phyloP scores from a whole-genome alignment of 495 filamentous ascomycete species.

The Penicilliopsis zonata region DNA sequence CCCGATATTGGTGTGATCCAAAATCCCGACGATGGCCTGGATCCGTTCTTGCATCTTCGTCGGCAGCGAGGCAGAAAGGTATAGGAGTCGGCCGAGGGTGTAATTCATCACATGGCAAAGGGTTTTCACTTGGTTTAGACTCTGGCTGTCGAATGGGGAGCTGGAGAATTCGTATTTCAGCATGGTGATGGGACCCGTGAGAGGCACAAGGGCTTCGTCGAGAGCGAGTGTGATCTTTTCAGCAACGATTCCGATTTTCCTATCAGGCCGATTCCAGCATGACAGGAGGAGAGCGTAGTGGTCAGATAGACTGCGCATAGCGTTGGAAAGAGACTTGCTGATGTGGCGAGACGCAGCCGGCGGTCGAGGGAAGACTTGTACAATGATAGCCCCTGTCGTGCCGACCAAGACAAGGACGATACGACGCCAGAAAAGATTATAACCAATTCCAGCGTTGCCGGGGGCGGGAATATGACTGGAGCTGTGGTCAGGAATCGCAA shows the following conservation, averaged over 20 bases:
- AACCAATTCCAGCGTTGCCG: slow-evolving; percentile 31
- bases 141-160: slow-evolving; percentile 26
- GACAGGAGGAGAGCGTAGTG: slow-evolving; percentile 35
- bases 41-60: slow-evolving; percentile 16
- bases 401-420: slow-evolving; percentile 30
- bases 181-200: slow-evolving; percentile 20
- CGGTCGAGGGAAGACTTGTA: slow-evolving; percentile 31
- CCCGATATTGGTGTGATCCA: slow-evolving; percentile 26
- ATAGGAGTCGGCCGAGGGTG: slow-evolving; percentile 20
- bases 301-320: slow-evolving; percentile 25
- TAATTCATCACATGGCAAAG: slow-evolving; percentile 27
- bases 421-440: slow-evolving; percentile 33
- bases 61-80: slow-evolving; percentile 21
- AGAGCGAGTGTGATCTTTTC: slow-evolving; percentile 24
- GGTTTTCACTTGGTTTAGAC: slow-evolving; percentile 18
- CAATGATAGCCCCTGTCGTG: slow-evolving; percentile 21
- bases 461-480: slow-evolving; percentile 23
- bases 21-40: slow-evolving; percentile 17
- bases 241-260: slow-evolving; percentile 9
- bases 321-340: slow-evolving; percentile 26
- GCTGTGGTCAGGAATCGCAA: not conserved
- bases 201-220: slow-evolving; percentile 15
- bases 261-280: slow-evolving; percentile 20
- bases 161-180: slow-evolving; percentile 29
- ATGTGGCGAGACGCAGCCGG: slow-evolving; percentile 30